Base-by-base conservation (phyloP, 2,329 filamentous ascomycete genomes). In the Fusarium pseudograminearum region DNA sequence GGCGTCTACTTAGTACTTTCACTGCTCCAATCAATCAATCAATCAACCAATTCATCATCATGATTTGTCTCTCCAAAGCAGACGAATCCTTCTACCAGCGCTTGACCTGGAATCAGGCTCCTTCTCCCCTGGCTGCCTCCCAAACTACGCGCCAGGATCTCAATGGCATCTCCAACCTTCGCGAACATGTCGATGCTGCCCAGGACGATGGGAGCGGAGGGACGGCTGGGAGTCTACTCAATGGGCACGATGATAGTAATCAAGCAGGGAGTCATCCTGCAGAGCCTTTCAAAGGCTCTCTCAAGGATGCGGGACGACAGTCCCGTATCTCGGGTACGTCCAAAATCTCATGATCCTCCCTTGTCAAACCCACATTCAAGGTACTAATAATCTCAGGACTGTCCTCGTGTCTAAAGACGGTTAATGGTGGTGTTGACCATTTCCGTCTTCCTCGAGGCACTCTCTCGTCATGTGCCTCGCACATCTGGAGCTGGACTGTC, bases 41-140 rank as follows among this genome's bases (percentile, higher is more conserved):
- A 16, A 61, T 34, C 44, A 40, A 40, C 20, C 33, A 14, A 44
- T 20, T 41, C 58, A 48, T 18, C 58, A 48, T 18, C 47, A 75
- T 87, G 85, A 87, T 87, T 69, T 85, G 85, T 63, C 84, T 86
- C 15, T 86, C 85, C 31, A 82, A 85, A 65, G 86, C 83, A 50
- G 85, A 87, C 70, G 84, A 87, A 60, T 80, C 81, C 61, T 79
- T 77, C 51, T 78, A 83, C 52, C 76, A 80, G 48, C 84, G 86
- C 66, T 81, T 83, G 51, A 79, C 80, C 30, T 87, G 82, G 81
- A 87, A 87, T 75, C 85, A 87, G 78, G 85, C 80, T 76, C 85
- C 85, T 33, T 81, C 83, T 2, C 81, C 80, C 26, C 76, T 87
- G 55, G 80, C 84, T 26, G 74, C 83, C 22, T 80, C 83, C 50